Evolutionary conservation across 495 filamentous ascomycete genomes (phyloP).

Genomic region (Barbatosphaeria neglecta): DNA sequence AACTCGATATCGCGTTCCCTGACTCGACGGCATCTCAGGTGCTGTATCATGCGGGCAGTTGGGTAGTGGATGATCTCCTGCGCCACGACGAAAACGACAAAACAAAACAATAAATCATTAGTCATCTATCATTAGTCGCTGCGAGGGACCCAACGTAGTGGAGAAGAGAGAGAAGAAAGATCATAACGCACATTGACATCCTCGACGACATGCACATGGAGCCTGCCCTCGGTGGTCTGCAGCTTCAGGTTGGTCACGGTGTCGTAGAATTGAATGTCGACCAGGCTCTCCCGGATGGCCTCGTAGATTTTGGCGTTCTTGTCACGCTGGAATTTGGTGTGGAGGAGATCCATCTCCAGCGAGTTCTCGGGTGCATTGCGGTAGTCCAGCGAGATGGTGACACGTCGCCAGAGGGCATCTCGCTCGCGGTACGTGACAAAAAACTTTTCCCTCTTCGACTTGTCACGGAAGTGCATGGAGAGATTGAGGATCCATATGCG

Average conservation of each 20-base stretch:
- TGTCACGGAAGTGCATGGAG: constrained; percentile 96
- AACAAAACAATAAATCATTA: too few relatives aligned
- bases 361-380: constrained; percentile 69
- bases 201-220: constrained; percentile 98
- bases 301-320: constrained; percentile 95
- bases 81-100: too few relatives aligned
- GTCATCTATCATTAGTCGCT: constrained; percentile 1
- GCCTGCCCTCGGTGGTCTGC: constrained; percentile 73
- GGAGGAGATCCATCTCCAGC: constrained; percentile 70
- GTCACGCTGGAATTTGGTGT: constrained; percentile 74
- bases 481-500: constrained; percentile 90
- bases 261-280: constrained; percentile 87
- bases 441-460: constrained; percentile 92
- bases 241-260: constrained; percentile 95
- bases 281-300: constrained; percentile 81
- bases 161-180: not conserved
- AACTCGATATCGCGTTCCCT: constrained; percentile 69
- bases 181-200: constrained; percentile 59
- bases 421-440: constrained; percentile 86
- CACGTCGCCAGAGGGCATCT: constrained; percentile 66
- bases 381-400: constrained; percentile 93
- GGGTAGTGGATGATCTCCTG: constrained; percentile 86
- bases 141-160: constrained; percentile 4
- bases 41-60: constrained; percentile 57
- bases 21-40: constrained; percentile 57